These are phyloP conservation scores for Castanea crenata DNA, from an alignment of 306 rosid species.

Conservation along the genomic window DNA sequence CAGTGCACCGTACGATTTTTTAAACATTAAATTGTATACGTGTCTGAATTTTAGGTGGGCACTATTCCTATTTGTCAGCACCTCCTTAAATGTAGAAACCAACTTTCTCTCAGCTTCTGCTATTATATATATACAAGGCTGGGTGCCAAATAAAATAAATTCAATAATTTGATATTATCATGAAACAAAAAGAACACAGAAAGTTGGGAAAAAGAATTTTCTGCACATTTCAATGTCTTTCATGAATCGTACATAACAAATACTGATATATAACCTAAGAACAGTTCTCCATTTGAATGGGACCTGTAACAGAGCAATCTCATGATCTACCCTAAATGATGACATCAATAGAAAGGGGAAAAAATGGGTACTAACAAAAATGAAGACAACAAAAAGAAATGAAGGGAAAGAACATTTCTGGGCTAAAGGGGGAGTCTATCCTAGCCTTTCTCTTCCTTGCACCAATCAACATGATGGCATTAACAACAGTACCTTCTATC, in stretches of 20 bases:
- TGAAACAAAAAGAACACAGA: not conserved
- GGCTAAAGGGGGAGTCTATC: conserved; percentile 54
- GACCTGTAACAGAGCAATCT: conserved; percentile 66
- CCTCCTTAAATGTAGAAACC: no score
- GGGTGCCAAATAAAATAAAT: not conserved
- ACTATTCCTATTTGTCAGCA: no score
- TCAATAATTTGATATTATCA: not conserved
- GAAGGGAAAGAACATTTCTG: conserved; percentile 35
- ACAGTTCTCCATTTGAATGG: conserved; percentile 61
- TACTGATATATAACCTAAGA: conserved; percentile 60
- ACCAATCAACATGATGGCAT: no score
- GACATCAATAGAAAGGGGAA: conserved; percentile 41
- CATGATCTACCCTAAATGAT: conserved; percentile 62
- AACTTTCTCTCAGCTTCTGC: no score
- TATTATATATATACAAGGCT: not conserved
- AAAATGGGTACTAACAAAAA: conserved; percentile 62
- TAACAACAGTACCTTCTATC: no score
- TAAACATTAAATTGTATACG: no score
- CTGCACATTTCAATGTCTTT: conserved; percentile 80
- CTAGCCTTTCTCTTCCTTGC: conserved; percentile 56
- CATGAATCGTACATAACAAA: conserved; percentile 67
- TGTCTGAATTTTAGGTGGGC: no score
- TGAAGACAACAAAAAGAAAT: conserved; percentile 44
- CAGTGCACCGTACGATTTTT: no score
- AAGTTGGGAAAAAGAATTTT: conserved; percentile 42